Evolutionary conservation across 2,329 filamentous ascomycete genomes (phyloP).

Genomic region (Cytospora schulzeri): DNA sequence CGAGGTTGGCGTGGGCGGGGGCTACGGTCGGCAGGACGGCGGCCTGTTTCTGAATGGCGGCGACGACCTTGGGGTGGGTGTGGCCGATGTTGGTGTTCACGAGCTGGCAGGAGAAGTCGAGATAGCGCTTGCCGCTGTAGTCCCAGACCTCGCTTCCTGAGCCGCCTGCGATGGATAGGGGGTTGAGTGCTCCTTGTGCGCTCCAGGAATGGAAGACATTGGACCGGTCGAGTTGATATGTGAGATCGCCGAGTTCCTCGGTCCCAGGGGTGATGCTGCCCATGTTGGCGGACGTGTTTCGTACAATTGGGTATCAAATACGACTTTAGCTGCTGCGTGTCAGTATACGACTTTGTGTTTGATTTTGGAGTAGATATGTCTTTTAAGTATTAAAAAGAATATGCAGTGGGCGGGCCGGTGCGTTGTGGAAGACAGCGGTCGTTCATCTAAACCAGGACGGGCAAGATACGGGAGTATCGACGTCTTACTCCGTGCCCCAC

Average conservation of each 20-base stretch:
- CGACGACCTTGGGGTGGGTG: conserved; percentile 25
- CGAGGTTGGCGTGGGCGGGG: conserved; percentile 26
- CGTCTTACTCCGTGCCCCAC: neutral
- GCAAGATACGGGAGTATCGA: neutral
- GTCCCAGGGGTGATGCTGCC: conserved; percentile 22
- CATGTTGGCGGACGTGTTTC: conserved; percentile 1
- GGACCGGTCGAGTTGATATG: conserved; percentile 25
- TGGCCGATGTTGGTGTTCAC: conserved; percentile 28
- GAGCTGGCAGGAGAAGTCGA: conserved; percentile 28
- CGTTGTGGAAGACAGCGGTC: neutral
- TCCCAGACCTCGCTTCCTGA: conserved; percentile 27
- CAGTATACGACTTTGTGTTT: neutral
- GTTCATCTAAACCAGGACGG: neutral
- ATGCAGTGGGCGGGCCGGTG: neutral
- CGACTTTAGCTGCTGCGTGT: too few species aligned
- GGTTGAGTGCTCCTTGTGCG: conserved; percentile 24
- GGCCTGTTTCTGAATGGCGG: conserved; percentile 27
- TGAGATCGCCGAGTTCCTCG: conserved; percentile 22
- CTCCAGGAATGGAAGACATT: conserved; percentile 28
- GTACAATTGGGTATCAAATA: too few species aligned
- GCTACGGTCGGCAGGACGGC: conserved; percentile 22
- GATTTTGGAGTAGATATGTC: too few species aligned
- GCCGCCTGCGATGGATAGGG: conserved; percentile 22
- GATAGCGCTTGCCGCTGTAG: conserved; percentile 26
- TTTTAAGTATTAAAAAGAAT: neutral